These are phyloP conservation scores for Senna siamea DNA, from an alignment of 306 rosid species.

Conservation along the genomic window DNA sequence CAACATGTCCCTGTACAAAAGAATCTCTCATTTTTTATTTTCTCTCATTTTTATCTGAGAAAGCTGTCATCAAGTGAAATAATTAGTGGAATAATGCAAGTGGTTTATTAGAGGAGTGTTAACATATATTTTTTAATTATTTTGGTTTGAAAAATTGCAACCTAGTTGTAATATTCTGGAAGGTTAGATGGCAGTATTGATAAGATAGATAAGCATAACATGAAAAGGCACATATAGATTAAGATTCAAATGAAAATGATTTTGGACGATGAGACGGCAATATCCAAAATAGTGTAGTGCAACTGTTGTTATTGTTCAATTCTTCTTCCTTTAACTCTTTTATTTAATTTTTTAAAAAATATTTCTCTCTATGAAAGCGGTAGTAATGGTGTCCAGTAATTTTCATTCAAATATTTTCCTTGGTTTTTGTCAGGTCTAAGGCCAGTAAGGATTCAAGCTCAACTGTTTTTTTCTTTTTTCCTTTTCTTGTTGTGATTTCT, in stretches of 20 bases:
- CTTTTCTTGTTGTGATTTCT: no score
- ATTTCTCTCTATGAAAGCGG: no score
- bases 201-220: not conserved
- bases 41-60: conserved; percentile 41
- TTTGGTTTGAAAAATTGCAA: not conserved
- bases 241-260: not conserved
- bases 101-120: conserved; percentile 8
- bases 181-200: not conserved
- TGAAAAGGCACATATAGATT: not conserved
- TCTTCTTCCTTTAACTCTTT: no score
- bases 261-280: not conserved
- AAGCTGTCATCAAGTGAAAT: conserved; percentile 32
- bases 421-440: no score
- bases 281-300: not conserved
- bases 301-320: not conserved
- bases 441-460: no score
- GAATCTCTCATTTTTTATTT: conserved; percentile 27
- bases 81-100: conserved; percentile 31
- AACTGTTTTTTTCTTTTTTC: no score
- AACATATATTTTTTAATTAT: not conserved
- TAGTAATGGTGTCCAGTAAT: no score
- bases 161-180: not conserved
- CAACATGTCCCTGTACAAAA: conserved; percentile 43
- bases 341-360: no score
- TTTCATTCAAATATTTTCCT: no score